phyloP scores from a whole-genome alignment of 2,329 filamentous ascomycete species.

The Cladophialophora exuberans region DNA sequence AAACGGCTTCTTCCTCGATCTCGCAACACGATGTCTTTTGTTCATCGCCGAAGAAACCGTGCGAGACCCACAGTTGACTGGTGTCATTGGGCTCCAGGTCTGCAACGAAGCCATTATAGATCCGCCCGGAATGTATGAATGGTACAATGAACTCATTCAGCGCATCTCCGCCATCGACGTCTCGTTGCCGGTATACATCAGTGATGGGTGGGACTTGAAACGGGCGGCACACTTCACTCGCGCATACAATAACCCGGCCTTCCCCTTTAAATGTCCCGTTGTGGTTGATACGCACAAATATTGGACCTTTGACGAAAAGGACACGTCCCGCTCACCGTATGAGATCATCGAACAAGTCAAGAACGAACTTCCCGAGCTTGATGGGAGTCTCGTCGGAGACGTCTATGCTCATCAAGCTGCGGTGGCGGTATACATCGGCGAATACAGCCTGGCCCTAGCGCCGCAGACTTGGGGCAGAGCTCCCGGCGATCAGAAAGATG shows the following conservation, averaged over 20 bases:
- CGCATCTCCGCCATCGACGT: conserved; percentile 53
- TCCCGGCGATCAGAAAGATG: conserved; percentile 42
- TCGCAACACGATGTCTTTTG: conserved; percentile 52
- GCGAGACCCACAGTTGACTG: conserved; percentile 35
- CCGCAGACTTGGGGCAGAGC: conserved; percentile 56
- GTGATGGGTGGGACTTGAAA: conserved; percentile 60
- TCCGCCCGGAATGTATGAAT: conserved; percentile 58
- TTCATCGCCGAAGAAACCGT: conserved; percentile 56
- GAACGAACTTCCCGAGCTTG: conserved; percentile 49
- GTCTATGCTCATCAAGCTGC: conserved; percentile 54
- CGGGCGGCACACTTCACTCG: conserved; percentile 51
- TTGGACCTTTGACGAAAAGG: conserved; percentile 59
- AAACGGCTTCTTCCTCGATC: conserved; percentile 46
- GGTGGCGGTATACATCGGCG: conserved; percentile 57
- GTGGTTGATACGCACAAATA: conserved; percentile 64
- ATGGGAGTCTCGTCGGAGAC: conserved; percentile 44
- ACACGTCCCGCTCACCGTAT: conserved; percentile 55
- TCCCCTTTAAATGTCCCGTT: conserved; percentile 49
- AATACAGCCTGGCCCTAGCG: conserved; percentile 62
- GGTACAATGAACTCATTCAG: conserved; percentile 57
- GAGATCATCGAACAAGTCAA: conserved; percentile 54
- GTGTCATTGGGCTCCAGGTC: conserved; percentile 60
- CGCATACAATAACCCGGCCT: conserved; percentile 42
- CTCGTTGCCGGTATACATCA: conserved; percentile 59
- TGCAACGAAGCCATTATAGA: conserved; percentile 60